Base-by-base conservation (phyloP, 2,329 filamentous ascomycete species). In the Neobulgaria alba region DNA sequence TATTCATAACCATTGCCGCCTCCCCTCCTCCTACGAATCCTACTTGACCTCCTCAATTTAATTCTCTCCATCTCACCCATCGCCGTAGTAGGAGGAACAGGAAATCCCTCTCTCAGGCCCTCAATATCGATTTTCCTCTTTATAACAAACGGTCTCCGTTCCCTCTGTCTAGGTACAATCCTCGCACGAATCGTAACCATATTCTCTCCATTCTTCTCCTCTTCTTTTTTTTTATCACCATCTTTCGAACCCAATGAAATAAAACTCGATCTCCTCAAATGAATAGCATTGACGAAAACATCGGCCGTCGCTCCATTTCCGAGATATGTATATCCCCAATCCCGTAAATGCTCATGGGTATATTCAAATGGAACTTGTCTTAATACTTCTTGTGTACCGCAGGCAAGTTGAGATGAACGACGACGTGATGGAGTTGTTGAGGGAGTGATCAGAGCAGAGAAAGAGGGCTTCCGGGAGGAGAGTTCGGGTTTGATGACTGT, bases 111-210 rank as follows among this genome's bases (percentile, higher is more conserved):
- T 33, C 67, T 62, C 8, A 77, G 56, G 45, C 67, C 61, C 18
- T 67, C 61, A 10, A 75, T 57, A 44, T 75, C 63, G 44, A 78
- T 72, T 14, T 63, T 65, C 20, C 72, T 65, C 47, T 67, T 63
- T 14, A 79, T 61, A 1, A 69, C 49, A 47, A 75, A 67, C 1
- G 71, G 61, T 35, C 65, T 63, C 14, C 64, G 60, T 2, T 66
- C 63, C 3, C 61, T 55, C 3, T 40, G 43, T 26, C 57, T 59
- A 12, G 71, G 69, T 4, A 63, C 50, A 7, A 75, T 61, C 10
- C 65, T 59, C 2, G 67, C 69, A 12, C 67, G 63, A 35, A 73
- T 63, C 2, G 56, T 62, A 10, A 67, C 51, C 5, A 40, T 33
- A 8, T 44, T 26, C 23, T 12, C 23, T 7, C 12, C 23, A n/a